phyloP scores from a whole-genome alignment of 345 rosid genomes.

The Gynandropsis gynandra region DNA sequence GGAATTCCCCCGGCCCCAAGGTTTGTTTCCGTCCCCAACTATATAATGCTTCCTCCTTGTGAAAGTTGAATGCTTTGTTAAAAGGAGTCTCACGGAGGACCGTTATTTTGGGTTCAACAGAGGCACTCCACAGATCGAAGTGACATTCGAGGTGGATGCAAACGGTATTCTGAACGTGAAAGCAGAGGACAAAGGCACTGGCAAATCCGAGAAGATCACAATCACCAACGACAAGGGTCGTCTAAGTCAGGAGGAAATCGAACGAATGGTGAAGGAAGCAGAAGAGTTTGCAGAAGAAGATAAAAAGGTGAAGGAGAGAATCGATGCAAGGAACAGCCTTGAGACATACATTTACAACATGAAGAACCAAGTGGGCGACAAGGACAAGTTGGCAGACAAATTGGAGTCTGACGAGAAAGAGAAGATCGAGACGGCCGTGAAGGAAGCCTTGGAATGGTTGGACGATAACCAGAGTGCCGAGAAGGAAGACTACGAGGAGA shows the following conservation, averaged over 20 bases:
- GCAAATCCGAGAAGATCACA: constrained; percentile 29
- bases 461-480: constrained; percentile 85
- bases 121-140: constrained; percentile 32
- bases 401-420: constrained; percentile 86
- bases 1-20: constrained; percentile 37
- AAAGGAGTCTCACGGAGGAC: no score
- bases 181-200: constrained; percentile 34
- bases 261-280: constrained; percentile 29
- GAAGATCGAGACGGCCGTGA: constrained; percentile 64
- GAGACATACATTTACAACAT: constrained; percentile 89
- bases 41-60: not conserved
- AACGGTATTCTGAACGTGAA: constrained; percentile 31
- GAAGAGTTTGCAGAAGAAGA: constrained; percentile 33
- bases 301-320: constrained; percentile 37
- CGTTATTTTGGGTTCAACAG: constrained; percentile 8
- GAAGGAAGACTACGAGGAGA: constrained; percentile 93
- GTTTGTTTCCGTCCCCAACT: constrained; percentile 11
- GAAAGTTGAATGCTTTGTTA: not conserved
- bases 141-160: constrained; percentile 34
- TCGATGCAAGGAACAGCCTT: constrained; percentile 79
- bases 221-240: constrained; percentile 30
- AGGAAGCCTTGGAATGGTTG: constrained; percentile 93
- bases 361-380: constrained; percentile 92
- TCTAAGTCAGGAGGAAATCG: constrained; percentile 27
- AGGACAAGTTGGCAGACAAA: constrained; percentile 92